Evolutionary conservation across 768 basidiomycete species (phyloP).

Genomic region (Terana coerulea): DNA sequence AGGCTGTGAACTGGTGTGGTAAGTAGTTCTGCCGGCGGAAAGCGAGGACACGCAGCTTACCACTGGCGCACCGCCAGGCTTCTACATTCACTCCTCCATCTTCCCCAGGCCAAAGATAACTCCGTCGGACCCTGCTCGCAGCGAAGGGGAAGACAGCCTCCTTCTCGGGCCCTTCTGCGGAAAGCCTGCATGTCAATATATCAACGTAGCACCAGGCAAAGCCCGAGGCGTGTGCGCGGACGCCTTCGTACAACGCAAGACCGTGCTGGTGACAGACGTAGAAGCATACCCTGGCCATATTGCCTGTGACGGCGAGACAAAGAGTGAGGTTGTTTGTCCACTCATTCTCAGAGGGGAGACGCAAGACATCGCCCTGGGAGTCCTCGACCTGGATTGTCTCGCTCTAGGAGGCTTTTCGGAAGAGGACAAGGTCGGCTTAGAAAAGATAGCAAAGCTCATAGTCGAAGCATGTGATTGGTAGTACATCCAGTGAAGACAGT

Average conservation of each 20-base stretch:
- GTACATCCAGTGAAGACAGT: not conserved
- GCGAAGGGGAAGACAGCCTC: slow-evolving; percentile 31
- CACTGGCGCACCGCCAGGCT: slow-evolving; percentile 51
- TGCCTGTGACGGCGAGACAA: slow-evolving; percentile 88
- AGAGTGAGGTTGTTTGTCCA: slow-evolving; percentile 88
- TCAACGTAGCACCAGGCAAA: slow-evolving; percentile 50
- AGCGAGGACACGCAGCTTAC: not conserved
- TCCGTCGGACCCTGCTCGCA: slow-evolving; percentile 6
- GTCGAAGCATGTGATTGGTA: slow-evolving; percentile 68
- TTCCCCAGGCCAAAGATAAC: slow-evolving; percentile 48
- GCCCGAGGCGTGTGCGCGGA: slow-evolving; percentile 83
- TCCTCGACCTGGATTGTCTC: slow-evolving; percentile 85
- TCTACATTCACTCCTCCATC: slow-evolving; percentile 70
- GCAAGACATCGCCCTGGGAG: slow-evolving; percentile 32
- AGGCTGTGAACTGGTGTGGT: slow-evolving; percentile 95
- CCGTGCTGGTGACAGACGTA: slow-evolving; percentile 74
- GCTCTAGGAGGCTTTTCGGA: slow-evolving; percentile 65
- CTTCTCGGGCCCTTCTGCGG: slow-evolving; percentile 86
- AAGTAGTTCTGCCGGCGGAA: slow-evolving; percentile 26
- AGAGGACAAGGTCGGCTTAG: slow-evolving; percentile 74
- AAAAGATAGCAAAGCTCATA: slow-evolving; percentile 64
- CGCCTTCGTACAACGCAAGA: slow-evolving; percentile 53
- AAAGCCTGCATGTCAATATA: slow-evolving; percentile 87
- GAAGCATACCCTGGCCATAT: slow-evolving; percentile 88
- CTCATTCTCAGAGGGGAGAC: slow-evolving; percentile 32